Evolutionary conservation across 305 asterid species (phyloP).

Genomic region (Withania somnifera): DNA sequence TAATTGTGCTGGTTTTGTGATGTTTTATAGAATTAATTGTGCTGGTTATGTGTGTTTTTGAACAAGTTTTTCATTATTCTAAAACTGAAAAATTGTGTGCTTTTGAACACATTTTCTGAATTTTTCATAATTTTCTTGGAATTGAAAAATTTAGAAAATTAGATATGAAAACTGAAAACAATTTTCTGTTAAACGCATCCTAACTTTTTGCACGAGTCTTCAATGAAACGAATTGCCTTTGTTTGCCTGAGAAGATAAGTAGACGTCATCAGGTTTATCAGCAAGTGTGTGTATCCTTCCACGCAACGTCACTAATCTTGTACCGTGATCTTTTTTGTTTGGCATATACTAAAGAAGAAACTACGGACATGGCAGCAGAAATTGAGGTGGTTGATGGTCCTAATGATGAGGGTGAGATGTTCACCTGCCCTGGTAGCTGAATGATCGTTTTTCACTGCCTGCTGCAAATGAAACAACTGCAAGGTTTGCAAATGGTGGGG

Average conservation of each 20-base stretch:
- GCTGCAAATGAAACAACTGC: slow-evolving; percentile 72
- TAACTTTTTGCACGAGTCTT: background rate
- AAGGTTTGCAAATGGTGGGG: slow-evolving; percentile 90
- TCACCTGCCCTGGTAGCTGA: slow-evolving; percentile 74
- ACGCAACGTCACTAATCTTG: slow-evolving; percentile 67
- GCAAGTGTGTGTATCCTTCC: slow-evolving; percentile 86
- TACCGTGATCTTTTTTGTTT: slow-evolving; percentile 82
- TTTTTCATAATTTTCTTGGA: too few relatives aligned
- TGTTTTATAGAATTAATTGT: too few relatives aligned
- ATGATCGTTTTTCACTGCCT: slow-evolving; percentile 77
- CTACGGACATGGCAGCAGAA: slow-evolving; percentile 85
- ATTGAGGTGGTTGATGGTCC: slow-evolving; percentile 90
- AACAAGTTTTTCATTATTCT: too few relatives aligned
- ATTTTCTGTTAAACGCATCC: too few relatives aligned
- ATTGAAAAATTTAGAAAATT: too few relatives aligned
- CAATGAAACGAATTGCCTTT: background rate
- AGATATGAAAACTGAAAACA: too few relatives aligned
- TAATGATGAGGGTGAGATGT: slow-evolving; percentile 92
- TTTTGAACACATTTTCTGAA: too few relatives aligned
- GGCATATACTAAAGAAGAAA: slow-evolving; percentile 83
- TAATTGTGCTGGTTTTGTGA: too few relatives aligned
- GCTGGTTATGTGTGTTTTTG: too few relatives aligned
- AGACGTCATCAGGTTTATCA: slow-evolving; percentile 82
- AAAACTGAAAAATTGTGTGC: too few relatives aligned
- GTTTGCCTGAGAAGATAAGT: slow-evolving; percentile 51